Percentiles rank a stretch among this genome's conserved stretches.
phyloP scores from a whole-genome alignment of 768 basidiomycete genomes.

The Exsudoporus frostii region DNA sequence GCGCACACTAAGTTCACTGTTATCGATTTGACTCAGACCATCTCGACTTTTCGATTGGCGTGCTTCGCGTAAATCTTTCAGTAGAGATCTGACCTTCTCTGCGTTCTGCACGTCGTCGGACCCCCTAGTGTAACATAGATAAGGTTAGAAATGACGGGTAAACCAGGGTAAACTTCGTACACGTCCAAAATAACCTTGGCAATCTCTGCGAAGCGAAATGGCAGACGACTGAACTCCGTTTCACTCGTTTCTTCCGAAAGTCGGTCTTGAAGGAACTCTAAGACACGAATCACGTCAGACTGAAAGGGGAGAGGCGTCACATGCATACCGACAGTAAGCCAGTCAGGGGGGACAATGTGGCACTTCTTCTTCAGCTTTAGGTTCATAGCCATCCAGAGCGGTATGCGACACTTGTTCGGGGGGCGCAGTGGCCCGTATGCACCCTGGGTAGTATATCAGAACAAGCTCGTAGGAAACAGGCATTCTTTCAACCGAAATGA shows the following conservation, averaged over 20 bases:
- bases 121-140: slow-evolving; percentile 50
- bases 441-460: slow-evolving; percentile 50
- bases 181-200: slow-evolving; percentile 91
- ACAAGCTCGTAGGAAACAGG: slow-evolving; percentile 3
- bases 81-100: slow-evolving; percentile 76
- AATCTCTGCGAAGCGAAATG: slow-evolving; percentile 87
- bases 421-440: slow-evolving; percentile 91
- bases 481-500: slow-evolving; percentile 69
- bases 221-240: slow-evolving; percentile 72
- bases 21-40: slow-evolving; percentile 76
- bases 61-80: slow-evolving; percentile 95
- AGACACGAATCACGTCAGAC: background rate
- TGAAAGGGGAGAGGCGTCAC: background rate
- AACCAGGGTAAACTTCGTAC: slow-evolving; percentile 44
- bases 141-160: background rate
- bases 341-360: slow-evolving; percentile 84
- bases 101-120: slow-evolving; percentile 86
- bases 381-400: slow-evolving; percentile 94
- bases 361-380: slow-evolving; percentile 95
- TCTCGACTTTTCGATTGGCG: slow-evolving; percentile 91
- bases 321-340: slow-evolving; percentile 78
- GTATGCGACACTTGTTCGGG: slow-evolving; percentile 80
- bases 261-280: slow-evolving; percentile 80
- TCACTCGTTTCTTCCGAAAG: slow-evolving; percentile 72
- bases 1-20: slow-evolving; percentile 76